Evolutionary conservation across 352 stramenopile genomes (phyloP).

Genomic region (Achlya hypogyna): DNA sequence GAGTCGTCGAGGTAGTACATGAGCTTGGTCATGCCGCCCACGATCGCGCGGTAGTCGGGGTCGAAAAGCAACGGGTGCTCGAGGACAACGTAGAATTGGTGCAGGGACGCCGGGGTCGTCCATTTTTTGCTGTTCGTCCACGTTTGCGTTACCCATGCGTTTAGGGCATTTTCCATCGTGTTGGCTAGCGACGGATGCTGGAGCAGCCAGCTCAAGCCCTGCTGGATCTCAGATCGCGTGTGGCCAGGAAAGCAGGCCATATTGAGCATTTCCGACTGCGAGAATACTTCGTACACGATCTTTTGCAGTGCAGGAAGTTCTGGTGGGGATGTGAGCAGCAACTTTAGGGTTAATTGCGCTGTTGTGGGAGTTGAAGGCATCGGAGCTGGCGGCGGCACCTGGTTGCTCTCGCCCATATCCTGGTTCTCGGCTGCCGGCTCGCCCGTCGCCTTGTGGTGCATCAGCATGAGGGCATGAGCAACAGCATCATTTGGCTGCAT

Average conservation of each 20-base stretch:
- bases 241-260: conserved; percentile 8
- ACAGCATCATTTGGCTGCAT: conserved; percentile 52
- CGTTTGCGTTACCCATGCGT: conserved; percentile 53
- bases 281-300: conserved; percentile 63
- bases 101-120: conserved; percentile 32
- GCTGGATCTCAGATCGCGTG: conserved; percentile 8
- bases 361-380: background rate
- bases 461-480: conserved; percentile 37
- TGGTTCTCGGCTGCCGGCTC: background rate
- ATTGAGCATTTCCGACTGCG: conserved; percentile 45
- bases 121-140: conserved; percentile 73
- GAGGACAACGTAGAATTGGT: conserved; percentile 67
- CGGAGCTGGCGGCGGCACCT: background rate
- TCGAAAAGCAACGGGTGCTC: conserved; percentile 68
- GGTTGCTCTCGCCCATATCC: background rate
- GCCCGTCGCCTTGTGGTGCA: conserved; percentile 30
- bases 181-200: conserved; percentile 24
- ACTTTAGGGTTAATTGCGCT: background rate
- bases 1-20: conserved; percentile 46
- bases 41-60: conserved; percentile 60
- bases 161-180: conserved; percentile 59
- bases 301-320: background rate
- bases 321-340: background rate
- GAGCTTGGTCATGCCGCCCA: conserved; percentile 54
- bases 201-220: background rate